These are phyloP conservation scores for Bidens hawaiensis DNA, from an alignment of 140 eudicot species.

Conservation along the genomic window DNA sequence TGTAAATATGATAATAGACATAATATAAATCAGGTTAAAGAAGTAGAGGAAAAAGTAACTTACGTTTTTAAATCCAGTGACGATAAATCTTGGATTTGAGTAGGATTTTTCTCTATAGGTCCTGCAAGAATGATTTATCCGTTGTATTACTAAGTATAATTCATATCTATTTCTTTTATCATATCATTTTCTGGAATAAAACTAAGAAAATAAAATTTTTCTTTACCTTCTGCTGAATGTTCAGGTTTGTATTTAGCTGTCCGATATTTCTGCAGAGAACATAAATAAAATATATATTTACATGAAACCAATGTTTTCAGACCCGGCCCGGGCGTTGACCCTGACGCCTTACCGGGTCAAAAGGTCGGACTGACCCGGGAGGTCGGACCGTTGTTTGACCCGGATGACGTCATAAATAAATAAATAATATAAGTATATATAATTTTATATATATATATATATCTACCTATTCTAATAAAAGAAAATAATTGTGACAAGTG, in stretches of 20 bases:
- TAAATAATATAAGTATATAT: too few species aligned
- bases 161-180: neutral
- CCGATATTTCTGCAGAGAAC: conserved; percentile 77
- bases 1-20: neutral
- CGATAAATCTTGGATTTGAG: conserved; percentile 60
- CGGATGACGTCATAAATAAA: too few species aligned
- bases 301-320: too few species aligned
- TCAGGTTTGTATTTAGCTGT: conserved; percentile 97
- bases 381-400: too few species aligned
- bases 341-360: too few species aligned
- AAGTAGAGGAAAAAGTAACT: conserved; percentile 24
- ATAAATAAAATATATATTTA: neutral
- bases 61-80: conserved; percentile 90
- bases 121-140: conserved; percentile 46
- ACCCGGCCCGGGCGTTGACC: too few species aligned
- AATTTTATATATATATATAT: too few species aligned
- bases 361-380: too few species aligned
- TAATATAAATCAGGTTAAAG: neutral
- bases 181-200: neutral
- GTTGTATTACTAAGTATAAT: conserved; percentile 7
- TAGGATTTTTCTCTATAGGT: conserved; percentile 55
- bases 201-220: neutral
- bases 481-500: too few species aligned
- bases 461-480: too few species aligned
- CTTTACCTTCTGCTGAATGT: conserved; percentile 64